Evolutionary conservation across 345 rosid species (phyloP).

Genomic region (Populus ilicifolia): DNA sequence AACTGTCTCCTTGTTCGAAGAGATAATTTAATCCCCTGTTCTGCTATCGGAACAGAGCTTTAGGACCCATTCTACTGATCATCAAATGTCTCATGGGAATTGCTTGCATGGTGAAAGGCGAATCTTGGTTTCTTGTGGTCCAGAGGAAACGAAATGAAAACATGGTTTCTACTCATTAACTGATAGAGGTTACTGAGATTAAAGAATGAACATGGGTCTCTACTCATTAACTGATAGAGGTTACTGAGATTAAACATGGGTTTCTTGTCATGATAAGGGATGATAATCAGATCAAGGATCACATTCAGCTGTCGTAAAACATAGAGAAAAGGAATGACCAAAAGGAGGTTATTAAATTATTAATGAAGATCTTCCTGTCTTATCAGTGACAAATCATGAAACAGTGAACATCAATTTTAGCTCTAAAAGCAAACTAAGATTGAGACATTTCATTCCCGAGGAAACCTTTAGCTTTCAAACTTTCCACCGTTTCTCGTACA

Average conservation of each 20-base stretch:
- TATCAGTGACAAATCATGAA: background rate
- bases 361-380: constrained; percentile 2
- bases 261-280: background rate
- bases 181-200: background rate
- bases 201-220: background rate
- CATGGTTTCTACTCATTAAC: background rate
- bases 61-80: background rate
- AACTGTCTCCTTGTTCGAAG: no score
- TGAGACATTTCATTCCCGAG: constrained; percentile 23
- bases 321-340: background rate
- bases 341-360: background rate
- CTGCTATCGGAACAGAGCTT: background rate
- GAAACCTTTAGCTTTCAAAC: constrained; percentile 55
- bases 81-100: constrained; percentile 1
- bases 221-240: background rate
- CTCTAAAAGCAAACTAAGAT: constrained; percentile 8
- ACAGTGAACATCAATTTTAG: background rate
- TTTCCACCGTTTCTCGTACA: constrained; percentile 55
- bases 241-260: background rate
- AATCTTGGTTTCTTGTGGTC: background rate
- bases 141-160: background rate
- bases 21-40: no score
- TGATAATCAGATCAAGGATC: constrained; percentile 8
- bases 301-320: constrained; percentile 1
- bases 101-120: background rate